These are phyloP conservation scores for Syzygium aromaticum DNA, from an alignment of 345 rosid genomes.

Conservation along the genomic window DNA sequence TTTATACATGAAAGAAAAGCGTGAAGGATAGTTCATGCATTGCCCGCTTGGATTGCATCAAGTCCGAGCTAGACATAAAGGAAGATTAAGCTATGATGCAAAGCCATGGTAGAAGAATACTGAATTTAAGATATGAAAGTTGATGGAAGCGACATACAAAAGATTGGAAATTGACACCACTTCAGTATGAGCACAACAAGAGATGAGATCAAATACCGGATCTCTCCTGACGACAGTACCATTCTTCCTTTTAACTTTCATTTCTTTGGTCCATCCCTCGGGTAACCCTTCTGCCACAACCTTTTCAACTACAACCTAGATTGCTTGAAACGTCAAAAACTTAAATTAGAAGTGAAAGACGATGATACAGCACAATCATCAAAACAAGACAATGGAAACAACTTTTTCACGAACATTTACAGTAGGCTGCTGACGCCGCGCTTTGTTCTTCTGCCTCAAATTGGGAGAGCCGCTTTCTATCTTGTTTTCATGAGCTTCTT, in stretches of 20 bases:
- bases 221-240: slow-evolving; percentile 46
- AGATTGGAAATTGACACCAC: background rate
- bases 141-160: background rate
- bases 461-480: background rate
- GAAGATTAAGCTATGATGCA: background rate
- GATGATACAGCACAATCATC: background rate
- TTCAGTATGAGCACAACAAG: slow-evolving; percentile 3
- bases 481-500: background rate
- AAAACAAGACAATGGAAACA: background rate
- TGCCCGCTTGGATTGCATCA: background rate
- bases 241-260: slow-evolving; percentile 44
- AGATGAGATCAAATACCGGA: slow-evolving; percentile 37
- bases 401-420: slow-evolving; percentile 18
- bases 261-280: slow-evolving; percentile 82
- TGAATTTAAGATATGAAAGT: background rate
- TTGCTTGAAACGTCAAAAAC: slow-evolving; percentile 21
- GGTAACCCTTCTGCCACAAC: slow-evolving; percentile 68
- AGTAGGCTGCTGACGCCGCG: background rate
- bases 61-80: background rate
- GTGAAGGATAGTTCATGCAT: background rate
- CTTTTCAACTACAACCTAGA: slow-evolving; percentile 52
- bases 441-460: background rate
- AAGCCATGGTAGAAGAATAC: background rate
- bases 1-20: background rate
- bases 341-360: slow-evolving; percentile 5